Conservation (phyloP, 352 stramenopile genomes). For the Phytophthora megakarya region DNA sequence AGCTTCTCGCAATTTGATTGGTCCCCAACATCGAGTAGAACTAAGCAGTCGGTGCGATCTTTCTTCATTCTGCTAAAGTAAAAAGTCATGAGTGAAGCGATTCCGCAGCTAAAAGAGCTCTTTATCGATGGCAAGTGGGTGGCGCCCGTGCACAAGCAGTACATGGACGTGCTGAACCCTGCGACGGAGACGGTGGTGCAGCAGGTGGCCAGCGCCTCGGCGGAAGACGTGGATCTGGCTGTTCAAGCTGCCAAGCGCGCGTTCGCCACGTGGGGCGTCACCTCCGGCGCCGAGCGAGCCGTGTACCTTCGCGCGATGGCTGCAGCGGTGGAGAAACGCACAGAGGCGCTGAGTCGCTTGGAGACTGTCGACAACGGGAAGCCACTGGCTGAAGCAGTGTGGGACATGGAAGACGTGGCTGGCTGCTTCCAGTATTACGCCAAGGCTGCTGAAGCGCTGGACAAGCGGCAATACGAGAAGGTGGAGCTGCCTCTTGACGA, state of each 20-base stretch:
- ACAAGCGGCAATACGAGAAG: conserved; percentile 55
- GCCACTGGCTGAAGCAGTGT: conserved; percentile 58
- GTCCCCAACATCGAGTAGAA: too few relatives aligned
- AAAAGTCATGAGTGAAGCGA: conserved; percentile 34
- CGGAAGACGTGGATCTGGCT: conserved; percentile 52
- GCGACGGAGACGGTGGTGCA: conserved; percentile 59
- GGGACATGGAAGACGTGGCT: conserved; percentile 74
- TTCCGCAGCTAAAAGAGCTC: conserved; percentile 55
- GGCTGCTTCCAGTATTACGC: conserved; percentile 48
- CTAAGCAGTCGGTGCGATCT: too few relatives aligned
- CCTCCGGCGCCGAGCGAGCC: conserved; percentile 46
- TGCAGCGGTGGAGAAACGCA: conserved; percentile 24
- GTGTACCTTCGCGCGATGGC: conserved; percentile 24
- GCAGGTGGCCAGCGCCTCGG: conserved; percentile 49
- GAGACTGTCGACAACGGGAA: conserved; percentile 78
- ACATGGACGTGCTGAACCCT: conserved; percentile 67
- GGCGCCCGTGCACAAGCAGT: conserved; percentile 39
- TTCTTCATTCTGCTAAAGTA: too few relatives aligned
- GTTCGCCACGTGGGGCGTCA: conserved; percentile 54
- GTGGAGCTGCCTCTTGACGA: conserved; percentile 52
- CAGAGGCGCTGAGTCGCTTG: conserved; percentile 47
- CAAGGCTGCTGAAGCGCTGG: conserved; percentile 29
- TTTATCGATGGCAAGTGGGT: conserved; percentile 73
- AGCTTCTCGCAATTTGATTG: too few relatives aligned
- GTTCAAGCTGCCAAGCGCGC: conserved; percentile 51